Evolutionary conservation across 176 grass and related monocot genomes (phyloP).

Genomic region (Carex littledalei): DNA sequence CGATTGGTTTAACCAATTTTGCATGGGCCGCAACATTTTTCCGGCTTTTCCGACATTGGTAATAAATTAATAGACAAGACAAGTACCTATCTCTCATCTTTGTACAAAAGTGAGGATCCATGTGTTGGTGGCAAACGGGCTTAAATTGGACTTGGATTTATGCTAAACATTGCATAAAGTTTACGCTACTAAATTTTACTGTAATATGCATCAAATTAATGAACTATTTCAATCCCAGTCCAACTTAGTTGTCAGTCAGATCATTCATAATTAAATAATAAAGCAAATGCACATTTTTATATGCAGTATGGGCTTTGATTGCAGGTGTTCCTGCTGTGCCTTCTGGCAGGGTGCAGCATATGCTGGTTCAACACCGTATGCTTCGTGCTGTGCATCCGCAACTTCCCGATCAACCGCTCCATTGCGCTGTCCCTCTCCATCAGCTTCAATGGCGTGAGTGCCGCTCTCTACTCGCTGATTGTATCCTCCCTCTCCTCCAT

Average conservation of each 20-base stretch:
- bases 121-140: neutral
- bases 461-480: conserved; percentile 68
- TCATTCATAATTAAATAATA: neutral
- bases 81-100: neutral
- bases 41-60: neutral
- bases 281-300: neutral
- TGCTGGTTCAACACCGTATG: conserved; percentile 99
- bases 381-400: conserved; percentile 80
- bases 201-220: neutral
- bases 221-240: neutral
- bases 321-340: conserved; percentile 78
- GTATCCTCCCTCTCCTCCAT: conserved; percentile 36
- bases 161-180: neutral
- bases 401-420: conserved; percentile 60
- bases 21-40: neutral
- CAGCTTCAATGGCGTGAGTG: conserved; percentile 88
- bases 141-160: neutral
- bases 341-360: conserved; percentile 84
- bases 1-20: neutral
- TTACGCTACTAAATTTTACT: neutral
- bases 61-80: neutral
- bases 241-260: neutral
- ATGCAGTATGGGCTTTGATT: neutral
- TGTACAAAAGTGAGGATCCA: too few species aligned
- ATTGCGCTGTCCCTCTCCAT: conserved; percentile 79